phyloP scores from a whole-genome alignment of 495 filamentous ascomycete species.

The Wilcoxina mikolae region DNA sequence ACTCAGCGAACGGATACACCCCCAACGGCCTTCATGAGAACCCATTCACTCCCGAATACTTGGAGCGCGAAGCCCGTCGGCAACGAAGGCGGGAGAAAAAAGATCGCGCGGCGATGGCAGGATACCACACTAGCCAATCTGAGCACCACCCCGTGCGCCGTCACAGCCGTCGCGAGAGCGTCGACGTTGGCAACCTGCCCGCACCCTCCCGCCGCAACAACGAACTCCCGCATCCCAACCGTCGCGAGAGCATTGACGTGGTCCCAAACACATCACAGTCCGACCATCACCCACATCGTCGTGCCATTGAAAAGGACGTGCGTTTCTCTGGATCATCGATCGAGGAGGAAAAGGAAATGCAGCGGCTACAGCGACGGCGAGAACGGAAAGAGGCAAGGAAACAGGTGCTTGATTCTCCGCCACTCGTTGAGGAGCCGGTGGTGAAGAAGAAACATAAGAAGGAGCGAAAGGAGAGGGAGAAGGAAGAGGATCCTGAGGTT shows the following conservation, averaged over 20 bases:
- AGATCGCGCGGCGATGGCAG: background rate
- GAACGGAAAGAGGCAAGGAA: background rate
- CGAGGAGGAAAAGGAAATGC: background rate
- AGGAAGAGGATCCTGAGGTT: background rate
- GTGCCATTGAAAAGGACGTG: background rate
- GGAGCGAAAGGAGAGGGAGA: background rate
- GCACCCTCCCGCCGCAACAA: background rate
- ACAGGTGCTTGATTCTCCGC: background rate
- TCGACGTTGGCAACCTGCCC: background rate
- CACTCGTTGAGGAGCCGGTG: background rate
- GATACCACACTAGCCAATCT: background rate
- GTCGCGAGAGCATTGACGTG: background rate
- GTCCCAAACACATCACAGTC: background rate
- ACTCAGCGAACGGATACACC: background rate
- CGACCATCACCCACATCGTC: background rate
- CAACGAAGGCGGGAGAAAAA: background rate
- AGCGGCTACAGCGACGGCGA: background rate
- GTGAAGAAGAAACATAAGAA: background rate
- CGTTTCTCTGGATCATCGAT: background rate
- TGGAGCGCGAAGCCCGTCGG: constrained; percentile 2
- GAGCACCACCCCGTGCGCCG: background rate
- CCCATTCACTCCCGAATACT: background rate
- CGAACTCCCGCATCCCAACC: background rate
- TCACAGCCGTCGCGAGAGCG: background rate
- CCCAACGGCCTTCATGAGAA: background rate